phyloP scores from a whole-genome alignment of 2,329 filamentous ascomycete species.

The Colletotrichum noveboracense region DNA sequence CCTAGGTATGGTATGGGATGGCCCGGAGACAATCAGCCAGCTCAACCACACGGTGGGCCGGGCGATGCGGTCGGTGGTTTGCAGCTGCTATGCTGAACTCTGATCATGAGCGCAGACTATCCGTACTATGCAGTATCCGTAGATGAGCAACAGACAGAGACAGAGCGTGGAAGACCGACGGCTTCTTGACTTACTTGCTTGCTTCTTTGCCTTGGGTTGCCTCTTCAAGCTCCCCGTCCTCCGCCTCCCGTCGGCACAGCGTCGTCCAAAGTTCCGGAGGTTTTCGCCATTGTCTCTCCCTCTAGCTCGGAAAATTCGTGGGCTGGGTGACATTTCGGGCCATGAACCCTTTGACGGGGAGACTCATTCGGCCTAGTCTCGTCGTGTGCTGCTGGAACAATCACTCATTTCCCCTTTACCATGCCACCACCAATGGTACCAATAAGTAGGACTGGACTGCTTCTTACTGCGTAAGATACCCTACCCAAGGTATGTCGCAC shows the following conservation, averaged over 20 bases:
- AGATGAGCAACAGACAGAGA: not conserved
- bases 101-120: not conserved
- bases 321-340: conserved; percentile 8
- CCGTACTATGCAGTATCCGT: too few species aligned
- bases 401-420: conserved; percentile 5
- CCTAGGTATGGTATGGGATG: conserved; percentile 2
- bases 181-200: not conserved
- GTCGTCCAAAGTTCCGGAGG: not conserved
- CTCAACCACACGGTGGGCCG: not conserved
- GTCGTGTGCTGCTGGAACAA: not conserved
- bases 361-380: conserved; percentile 1
- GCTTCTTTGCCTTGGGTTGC: not conserved
- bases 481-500: not conserved
- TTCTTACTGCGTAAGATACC: not conserved
- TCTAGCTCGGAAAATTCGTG: not conserved
- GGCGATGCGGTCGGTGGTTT: not conserved
- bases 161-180: not conserved
- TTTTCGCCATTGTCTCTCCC: not conserved
- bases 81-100: not conserved
- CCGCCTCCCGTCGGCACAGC: not conserved
- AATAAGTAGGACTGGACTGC: not conserved
- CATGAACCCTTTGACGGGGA: not conserved
- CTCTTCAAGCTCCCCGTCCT: not conserved
- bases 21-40: conserved; percentile 7
- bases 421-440: not conserved